These are phyloP conservation scores for Komagataella mondaviorum DNA, from an alignment of 805 yeast genomes.

Conservation along the genomic window DNA sequence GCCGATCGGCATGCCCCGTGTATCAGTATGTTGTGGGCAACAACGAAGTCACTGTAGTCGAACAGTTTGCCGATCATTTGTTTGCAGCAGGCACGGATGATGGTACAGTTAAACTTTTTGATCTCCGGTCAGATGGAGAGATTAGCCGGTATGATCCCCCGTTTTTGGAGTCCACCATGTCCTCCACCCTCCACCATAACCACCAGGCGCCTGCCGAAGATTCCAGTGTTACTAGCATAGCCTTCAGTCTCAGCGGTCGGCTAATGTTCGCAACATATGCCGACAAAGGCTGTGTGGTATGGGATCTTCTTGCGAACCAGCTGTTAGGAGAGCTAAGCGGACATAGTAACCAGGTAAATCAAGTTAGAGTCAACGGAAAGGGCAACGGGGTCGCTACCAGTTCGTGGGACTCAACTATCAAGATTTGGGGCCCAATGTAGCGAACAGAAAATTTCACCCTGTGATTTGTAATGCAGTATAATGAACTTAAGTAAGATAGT, in stretches of 20 bases:
- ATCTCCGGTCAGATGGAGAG: conserved; percentile 65
- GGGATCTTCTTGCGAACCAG: conserved; percentile 63
- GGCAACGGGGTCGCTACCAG: conserved; percentile 70
- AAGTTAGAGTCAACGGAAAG: conserved; percentile 55
- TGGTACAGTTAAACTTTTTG: conserved; percentile 57
- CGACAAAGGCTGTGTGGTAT: conserved; percentile 58
- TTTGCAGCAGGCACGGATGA: conserved; percentile 74
- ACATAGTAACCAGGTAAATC: conserved; percentile 47
- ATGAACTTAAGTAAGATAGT: neutral
- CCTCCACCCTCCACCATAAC: conserved; percentile 12
- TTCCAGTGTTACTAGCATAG: conserved; percentile 63
- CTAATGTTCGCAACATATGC: conserved; percentile 64
- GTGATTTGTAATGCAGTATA: neutral
- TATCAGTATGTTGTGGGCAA: conserved; percentile 36
- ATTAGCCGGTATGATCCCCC: conserved; percentile 26
- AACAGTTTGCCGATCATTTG: conserved; percentile 54
- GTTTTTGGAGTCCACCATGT: conserved; percentile 1
- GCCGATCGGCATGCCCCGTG: conserved; percentile 25
- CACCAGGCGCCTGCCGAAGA: conserved; percentile 27
- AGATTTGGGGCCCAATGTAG: conserved; percentile 34
- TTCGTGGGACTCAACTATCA: conserved; percentile 68
- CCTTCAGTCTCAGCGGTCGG: conserved; percentile 64
- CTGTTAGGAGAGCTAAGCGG: conserved; percentile 56
- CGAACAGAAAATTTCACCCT: neutral
- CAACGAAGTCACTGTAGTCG: conserved; percentile 47